Base-by-base conservation (phyloP, 345 rosid species). In the Chamaenerion angustifolium region DNA sequence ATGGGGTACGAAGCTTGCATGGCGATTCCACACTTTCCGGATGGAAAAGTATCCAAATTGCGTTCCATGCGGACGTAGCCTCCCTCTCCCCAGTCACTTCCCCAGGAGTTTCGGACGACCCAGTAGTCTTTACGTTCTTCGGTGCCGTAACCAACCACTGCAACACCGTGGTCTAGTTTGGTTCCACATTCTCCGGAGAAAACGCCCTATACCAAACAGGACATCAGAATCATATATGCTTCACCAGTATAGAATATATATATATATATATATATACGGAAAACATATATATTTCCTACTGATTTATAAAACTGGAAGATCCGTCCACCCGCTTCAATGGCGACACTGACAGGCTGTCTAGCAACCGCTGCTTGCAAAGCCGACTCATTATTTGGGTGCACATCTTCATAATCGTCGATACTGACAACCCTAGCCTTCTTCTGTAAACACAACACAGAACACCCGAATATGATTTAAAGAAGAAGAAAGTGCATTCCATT, bases 91-190 rank as follows among this genome's bases (percentile, higher is more conserved):
- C 95, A 92, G 61, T 65, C 68, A 0, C 18, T 3, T 15, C 96
- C 98, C 95, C 98, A 87, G 12, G 96, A 92, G 57, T 92, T 87
- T 62, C 59, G 75, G 6, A 84, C 88, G 5, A 84, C 70, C 98
- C 96, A 87, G 52, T 78, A 87, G 56, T 82, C 85, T 35, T 60
- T 59, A 13, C 93, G 85, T 0, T 77, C 60, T 16, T 84, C 96
- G 6, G 78, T 75, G 57, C 98, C 96, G 12, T 92, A 92, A 15
- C 98, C 98, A 1, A 87, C 95, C 0, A 82, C 90, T 10, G 70
- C 57, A 60, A 92, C 98, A 16, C 95, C 98, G 16, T 92, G 98
- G 81, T 92, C 95, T 54, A 84, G 63, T 11, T 61, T 62, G 0
- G 87, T 82, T 1, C 96, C 95, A 57, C 98, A 92, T 15, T 0